Base-by-base conservation (phyloP, 2,329 filamentous ascomycete species). In the Neopestalotiopsis sp. region DNA sequence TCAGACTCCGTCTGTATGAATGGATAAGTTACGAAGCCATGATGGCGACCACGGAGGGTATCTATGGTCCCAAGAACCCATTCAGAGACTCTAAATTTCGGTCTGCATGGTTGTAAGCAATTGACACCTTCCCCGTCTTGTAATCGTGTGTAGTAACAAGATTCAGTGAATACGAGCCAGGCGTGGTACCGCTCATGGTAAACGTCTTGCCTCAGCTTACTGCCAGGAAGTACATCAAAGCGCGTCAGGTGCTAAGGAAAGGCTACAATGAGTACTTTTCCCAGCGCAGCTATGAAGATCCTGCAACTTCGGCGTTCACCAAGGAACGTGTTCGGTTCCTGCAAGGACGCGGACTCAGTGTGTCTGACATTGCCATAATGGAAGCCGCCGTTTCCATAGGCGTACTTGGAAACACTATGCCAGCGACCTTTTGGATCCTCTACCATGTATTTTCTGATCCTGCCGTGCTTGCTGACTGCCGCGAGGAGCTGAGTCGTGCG, bases 1-100 rank as follows among this genome's bases (percentile, higher is more conserved):
- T 7, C 6, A 6, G 6, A 10, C 6, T 10, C 1, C 6, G 10
- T 38, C 34, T 42, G 30, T 69, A 9, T 60, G 30, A 40, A 65
- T 67, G n/a, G 63, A 14, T 9, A 14, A 13, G 10, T 1, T 1
- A 32, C 4, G 7, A 32, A 10, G 57, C 62, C 17, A 68, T 71
- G 65, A 66, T 69, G 24, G 65, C 67, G 4, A n/a, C n/a, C 10
- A 68, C 71, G 32, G 42, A 13, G 1, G 40, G 7, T 5, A 67
- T 45, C 9, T 10, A 59, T 1, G 57, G 57, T 13, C 57, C 57
- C 4, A 1, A 6, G 6, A 59, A 59, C 28, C 57, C 57, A 10
- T 59, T 59, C 4, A 20, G 30, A 13, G 12, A 59, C 1, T 1
- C 12, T 4, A 28, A 59, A 28, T 1, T 59, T 3, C 34, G 34